Percentiles rank a stretch among this genome's conserved stretches.
Evolutionary conservation across 2,329 filamentous ascomycete genomes (phyloP).

Genomic region (Knoxdaviesia capensis): DNA sequence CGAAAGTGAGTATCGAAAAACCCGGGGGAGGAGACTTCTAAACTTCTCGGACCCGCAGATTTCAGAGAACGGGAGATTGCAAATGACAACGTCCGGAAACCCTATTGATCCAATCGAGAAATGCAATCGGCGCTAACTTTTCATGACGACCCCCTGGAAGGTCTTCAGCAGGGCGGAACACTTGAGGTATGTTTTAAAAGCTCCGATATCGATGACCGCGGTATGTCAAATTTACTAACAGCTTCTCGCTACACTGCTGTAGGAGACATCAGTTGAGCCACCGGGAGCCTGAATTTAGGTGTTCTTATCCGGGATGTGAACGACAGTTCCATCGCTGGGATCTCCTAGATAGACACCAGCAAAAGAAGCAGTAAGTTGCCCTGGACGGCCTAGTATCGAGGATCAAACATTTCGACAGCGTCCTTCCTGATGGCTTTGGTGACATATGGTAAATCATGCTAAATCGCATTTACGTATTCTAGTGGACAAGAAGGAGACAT

Average conservation of each 20-base stretch:
- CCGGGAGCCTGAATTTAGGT: slow-evolving; percentile 29
- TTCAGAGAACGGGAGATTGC: no score
- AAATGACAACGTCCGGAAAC: no score
- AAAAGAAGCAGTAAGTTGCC: slow-evolving; percentile 14
- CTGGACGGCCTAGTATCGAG: not conserved
- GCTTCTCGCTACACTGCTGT: slow-evolving; percentile 1
- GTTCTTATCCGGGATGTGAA: slow-evolving; percentile 31
- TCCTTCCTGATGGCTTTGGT: no score
- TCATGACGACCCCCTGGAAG: slow-evolving; percentile 13
- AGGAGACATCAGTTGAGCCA: slow-evolving; percentile 43
- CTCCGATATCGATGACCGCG: not conserved
- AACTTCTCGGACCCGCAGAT: no score
- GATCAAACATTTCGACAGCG: no score
- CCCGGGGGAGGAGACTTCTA: no score
- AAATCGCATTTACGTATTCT: no score
- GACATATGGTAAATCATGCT: no score
- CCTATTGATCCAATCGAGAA: no score
- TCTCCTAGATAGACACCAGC: slow-evolving; percentile 34
- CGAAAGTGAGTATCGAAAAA: not conserved
- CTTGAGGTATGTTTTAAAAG: slow-evolving; percentile 24
- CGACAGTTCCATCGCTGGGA: slow-evolving; percentile 38
- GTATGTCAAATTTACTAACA: slow-evolving; percentile 8
- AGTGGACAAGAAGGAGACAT: no score
- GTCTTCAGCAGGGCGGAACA: slow-evolving; percentile 44
- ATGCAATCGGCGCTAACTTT: slow-evolving; percentile 1